Conservation (phyloP, 2,329 filamentous ascomycete genomes). For the Xylaria arbuscula region DNA sequence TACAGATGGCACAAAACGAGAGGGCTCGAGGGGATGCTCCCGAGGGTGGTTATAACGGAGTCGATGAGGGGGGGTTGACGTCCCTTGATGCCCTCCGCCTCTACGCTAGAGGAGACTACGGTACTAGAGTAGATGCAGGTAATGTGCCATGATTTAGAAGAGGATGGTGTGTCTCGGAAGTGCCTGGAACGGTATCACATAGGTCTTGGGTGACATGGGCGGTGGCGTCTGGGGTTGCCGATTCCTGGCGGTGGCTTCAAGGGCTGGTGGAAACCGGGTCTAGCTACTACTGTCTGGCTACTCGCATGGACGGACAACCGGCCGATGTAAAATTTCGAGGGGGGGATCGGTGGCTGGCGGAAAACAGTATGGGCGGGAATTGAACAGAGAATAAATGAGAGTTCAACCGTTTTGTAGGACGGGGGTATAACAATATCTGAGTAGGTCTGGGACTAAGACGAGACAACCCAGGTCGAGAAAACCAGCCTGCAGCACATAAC, state of each 20-base stretch:
- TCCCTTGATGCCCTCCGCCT: conserved; percentile 28
- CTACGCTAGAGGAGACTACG: conserved; percentile 38
- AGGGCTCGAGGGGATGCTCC: conserved; percentile 8
- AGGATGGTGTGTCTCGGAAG: conserved; percentile 42
- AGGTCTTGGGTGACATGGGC: conserved; percentile 34
- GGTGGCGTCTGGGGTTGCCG: conserved; percentile 42
- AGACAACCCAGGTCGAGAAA: background rate
- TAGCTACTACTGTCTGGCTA: conserved; percentile 4
- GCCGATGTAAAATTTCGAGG: conserved; percentile 15
- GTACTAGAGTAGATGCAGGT: background rate
- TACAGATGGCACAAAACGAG: conserved; percentile 32
- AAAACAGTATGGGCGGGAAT: background rate
- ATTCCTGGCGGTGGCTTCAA: conserved; percentile 39
- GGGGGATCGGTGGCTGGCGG: conserved; percentile 10
- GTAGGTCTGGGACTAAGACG: conserved; percentile 12
- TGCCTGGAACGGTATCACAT: conserved; percentile 34
- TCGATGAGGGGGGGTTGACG: conserved; percentile 11
- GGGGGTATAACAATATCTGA: background rate
- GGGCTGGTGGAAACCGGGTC: conserved; percentile 19
- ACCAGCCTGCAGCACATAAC: conserved; percentile 3
- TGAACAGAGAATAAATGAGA: background rate
- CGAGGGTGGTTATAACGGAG: conserved; percentile 5
- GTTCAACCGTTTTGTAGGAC: background rate
- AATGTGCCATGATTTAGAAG: conserved; percentile 30
- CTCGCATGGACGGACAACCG: conserved; percentile 13